Conservation (phyloP, 2,329 filamentous ascomycete species). For the Ceratocystis huliohia region DNA sequence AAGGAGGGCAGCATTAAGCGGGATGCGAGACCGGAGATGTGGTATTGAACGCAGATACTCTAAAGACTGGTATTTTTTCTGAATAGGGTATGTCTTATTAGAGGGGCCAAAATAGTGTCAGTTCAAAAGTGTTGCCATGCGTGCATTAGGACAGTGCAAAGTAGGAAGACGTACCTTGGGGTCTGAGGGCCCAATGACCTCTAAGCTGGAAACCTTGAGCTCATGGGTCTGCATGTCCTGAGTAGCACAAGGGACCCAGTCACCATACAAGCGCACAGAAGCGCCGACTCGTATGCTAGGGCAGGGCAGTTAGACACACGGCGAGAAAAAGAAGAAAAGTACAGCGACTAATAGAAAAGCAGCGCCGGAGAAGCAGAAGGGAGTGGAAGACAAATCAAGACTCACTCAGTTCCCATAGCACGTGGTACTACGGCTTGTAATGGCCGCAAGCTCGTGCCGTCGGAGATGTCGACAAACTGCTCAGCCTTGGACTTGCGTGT, state of each 20-base stretch:
- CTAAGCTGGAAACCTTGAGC: slow-evolving; percentile 57
- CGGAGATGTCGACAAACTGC: slow-evolving; percentile 72
- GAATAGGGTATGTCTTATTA: slow-evolving; percentile 70
- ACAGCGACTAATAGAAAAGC: not conserved
- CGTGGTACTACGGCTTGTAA: slow-evolving; percentile 72
- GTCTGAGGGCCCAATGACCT: slow-evolving; percentile 64
- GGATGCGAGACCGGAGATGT: slow-evolving; percentile 71
- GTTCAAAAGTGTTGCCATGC: too few relatives aligned
- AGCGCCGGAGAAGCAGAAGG: too few relatives aligned
- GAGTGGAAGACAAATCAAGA: not conserved
- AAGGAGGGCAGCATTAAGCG: slow-evolving; percentile 66
- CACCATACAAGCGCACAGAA: slow-evolving; percentile 63
- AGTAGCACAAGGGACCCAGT: slow-evolving; percentile 60
- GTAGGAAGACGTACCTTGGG: slow-evolving; percentile 48
- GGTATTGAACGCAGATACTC: slow-evolving; percentile 82
- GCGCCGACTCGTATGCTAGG: slow-evolving; percentile 66
- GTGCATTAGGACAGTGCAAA: not conserved
- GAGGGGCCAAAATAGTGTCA: not conserved
- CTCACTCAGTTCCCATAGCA: slow-evolving; percentile 59
- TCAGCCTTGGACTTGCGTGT: slow-evolving; percentile 75
- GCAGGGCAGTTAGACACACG: slow-evolving; percentile 20
- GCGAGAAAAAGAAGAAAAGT: slow-evolving; percentile 9
- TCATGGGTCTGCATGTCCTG: slow-evolving; percentile 57
- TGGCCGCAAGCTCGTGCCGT: slow-evolving; percentile 69
- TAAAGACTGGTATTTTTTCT: slow-evolving; percentile 87